These are phyloP conservation scores for Trichoderma gracile DNA, from an alignment of 2,329 filamentous ascomycete genomes.

Conservation along the genomic window DNA sequence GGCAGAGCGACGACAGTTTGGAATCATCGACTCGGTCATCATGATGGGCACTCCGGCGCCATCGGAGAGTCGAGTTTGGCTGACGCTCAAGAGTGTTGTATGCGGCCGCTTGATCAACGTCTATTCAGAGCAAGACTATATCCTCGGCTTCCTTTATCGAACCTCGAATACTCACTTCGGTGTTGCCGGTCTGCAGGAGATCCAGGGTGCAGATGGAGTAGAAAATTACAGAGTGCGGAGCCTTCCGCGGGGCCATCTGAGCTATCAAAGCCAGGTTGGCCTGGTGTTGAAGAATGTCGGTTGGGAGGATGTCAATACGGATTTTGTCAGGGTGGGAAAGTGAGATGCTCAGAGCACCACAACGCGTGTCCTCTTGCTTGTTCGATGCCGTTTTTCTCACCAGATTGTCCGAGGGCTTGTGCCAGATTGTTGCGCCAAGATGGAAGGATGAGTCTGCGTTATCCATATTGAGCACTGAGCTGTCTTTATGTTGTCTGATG, in stretches of 20 bases:
- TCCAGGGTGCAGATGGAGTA: constrained; percentile 64
- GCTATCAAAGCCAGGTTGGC: constrained; percentile 68
- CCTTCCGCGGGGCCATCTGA: constrained; percentile 66
- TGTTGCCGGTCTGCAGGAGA: constrained; percentile 77
- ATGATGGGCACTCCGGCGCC: constrained; percentile 82
- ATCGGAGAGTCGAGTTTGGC: constrained; percentile 71
- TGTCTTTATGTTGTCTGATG: not conserved
- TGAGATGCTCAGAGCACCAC: not conserved
- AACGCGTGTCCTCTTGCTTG: constrained; percentile 7
- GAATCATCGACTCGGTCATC: constrained; percentile 81
- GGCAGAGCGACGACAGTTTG: constrained; percentile 79
- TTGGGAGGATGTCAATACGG: constrained; percentile 63
- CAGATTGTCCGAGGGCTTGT: not conserved
- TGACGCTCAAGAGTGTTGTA: constrained; percentile 74
- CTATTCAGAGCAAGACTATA: constrained; percentile 82
- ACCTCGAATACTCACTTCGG: constrained; percentile 80
- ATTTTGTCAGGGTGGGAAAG: constrained; percentile 34
- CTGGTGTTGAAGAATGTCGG: constrained; percentile 66
- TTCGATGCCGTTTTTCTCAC: not conserved
- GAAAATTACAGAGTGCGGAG: constrained; percentile 70
- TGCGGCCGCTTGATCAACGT: constrained; percentile 86
- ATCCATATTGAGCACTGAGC: not conserved
- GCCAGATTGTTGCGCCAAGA: not conserved
- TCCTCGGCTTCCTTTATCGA: constrained; percentile 85
- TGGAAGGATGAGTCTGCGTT: not conserved